Conservation (phyloP, 306 rosid genomes). For the Morella rubra region DNA sequence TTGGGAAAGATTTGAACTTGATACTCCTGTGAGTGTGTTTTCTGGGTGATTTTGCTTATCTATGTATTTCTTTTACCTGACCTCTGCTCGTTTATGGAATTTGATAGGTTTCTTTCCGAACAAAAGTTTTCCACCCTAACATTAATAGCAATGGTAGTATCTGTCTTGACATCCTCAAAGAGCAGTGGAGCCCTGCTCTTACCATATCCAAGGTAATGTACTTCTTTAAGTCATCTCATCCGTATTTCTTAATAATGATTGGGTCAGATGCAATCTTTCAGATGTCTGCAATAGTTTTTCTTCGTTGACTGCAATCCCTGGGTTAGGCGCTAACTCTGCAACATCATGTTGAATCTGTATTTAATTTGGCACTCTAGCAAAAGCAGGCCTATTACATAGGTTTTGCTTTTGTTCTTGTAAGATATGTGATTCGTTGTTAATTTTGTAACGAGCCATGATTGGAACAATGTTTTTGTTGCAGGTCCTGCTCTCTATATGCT, state of each 20-base stretch:
- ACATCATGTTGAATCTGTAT: not conserved
- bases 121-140: slow-evolving; percentile 57
- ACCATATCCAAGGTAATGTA: slow-evolving; percentile 47
- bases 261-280: too few species aligned
- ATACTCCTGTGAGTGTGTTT: not conserved
- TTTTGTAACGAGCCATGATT: not conserved
- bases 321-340: not conserved
- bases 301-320: not conserved
- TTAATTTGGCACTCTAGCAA: not conserved
- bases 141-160: slow-evolving; percentile 57
- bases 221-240: not conserved
- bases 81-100: not conserved
- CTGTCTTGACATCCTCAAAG: slow-evolving; percentile 59
- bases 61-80: not conserved
- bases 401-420: not conserved
- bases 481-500: slow-evolving; percentile 65
- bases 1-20: not conserved
- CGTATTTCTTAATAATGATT: not conserved
- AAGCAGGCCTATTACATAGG: not conserved
- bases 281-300: not conserved
- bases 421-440: not conserved
- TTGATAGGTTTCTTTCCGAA: slow-evolving; percentile 53
- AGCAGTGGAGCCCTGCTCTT: slow-evolving; percentile 63
- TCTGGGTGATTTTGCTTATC: not conserved
- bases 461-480: slow-evolving; percentile 30